Evolutionary conservation across 2,329 filamentous ascomycete genomes (phyloP).

Genomic region (Ceratocystiopsis minuta): DNA sequence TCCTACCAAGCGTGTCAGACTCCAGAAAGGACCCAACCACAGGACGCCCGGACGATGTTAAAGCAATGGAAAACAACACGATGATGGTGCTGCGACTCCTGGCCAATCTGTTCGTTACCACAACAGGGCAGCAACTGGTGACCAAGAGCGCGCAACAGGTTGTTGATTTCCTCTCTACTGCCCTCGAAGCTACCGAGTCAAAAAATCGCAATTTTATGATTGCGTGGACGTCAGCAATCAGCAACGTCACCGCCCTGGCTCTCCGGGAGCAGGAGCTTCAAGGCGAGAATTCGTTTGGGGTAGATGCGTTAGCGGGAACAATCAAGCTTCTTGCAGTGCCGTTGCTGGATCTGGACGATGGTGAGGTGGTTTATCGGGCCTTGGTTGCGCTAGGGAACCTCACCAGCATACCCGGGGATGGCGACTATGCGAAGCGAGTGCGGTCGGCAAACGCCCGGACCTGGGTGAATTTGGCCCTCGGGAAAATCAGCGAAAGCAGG

Average conservation of each 20-base stretch:
- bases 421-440: constrained; percentile 17
- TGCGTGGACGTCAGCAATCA: constrained; percentile 61
- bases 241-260: constrained; percentile 70
- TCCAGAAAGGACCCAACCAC: constrained; percentile 15
- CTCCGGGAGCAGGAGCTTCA: constrained; percentile 25
- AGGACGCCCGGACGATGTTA: constrained; percentile 28
- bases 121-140: constrained; percentile 49
- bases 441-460: constrained; percentile 15
- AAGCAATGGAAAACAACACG: constrained; percentile 56
- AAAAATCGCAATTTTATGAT: constrained; percentile 66
- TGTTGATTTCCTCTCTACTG: constrained; percentile 43
- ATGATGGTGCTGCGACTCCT: constrained; percentile 76
- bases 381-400: constrained; percentile 73
- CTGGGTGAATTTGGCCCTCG: constrained; percentile 21
- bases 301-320: constrained; percentile 24
- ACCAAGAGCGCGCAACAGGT: constrained; percentile 40
- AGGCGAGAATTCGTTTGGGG: constrained; percentile 21
- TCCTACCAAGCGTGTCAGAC: constrained; percentile 16
- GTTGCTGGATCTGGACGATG: constrained; percentile 49
- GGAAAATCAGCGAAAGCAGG: constrained; percentile 25
- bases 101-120: constrained; percentile 66
- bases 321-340: constrained; percentile 41
- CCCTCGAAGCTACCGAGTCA: constrained; percentile 36
- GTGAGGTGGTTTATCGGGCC: constrained; percentile 66
- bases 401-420: constrained; percentile 19